Conservation (phyloP, 495 filamentous ascomycete genomes). For the Baudoinia panamericana region DNA sequence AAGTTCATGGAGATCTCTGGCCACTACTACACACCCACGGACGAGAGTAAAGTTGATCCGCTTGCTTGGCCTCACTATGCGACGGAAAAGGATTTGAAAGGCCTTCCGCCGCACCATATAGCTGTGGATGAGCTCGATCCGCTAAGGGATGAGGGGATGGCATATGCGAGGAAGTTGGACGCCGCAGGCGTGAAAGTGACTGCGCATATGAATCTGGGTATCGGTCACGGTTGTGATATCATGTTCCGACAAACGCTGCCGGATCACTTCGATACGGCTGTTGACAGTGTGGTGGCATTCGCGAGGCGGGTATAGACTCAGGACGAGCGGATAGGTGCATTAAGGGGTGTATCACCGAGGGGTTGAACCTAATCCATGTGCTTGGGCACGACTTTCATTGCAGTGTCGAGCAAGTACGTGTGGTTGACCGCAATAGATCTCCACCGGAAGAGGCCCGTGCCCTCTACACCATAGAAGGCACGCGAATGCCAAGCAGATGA, state of each 20-base stretch:
- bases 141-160: slow-evolving; percentile 17
- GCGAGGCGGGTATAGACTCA: slow-evolving; percentile 4
- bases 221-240: slow-evolving; percentile 7
- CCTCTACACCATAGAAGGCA: too few relatives aligned
- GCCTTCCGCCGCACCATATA: slow-evolving; percentile 12
- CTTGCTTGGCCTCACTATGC: slow-evolving; percentile 21
- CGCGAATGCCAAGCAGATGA: too few relatives aligned
- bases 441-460: too few relatives aligned
- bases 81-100: slow-evolving; percentile 13
- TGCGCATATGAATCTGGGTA: slow-evolving; percentile 13
- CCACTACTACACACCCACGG: slow-evolving; percentile 13
- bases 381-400: too few relatives aligned
- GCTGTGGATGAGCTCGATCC: slow-evolving; percentile 19
- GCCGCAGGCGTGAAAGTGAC: slow-evolving; percentile 11
- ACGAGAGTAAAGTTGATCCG: slow-evolving; percentile 8
- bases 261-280: background rate
- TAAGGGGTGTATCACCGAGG: too few relatives aligned
- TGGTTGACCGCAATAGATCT: too few relatives aligned
- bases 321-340: too few relatives aligned
- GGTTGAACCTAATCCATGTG: too few relatives aligned
- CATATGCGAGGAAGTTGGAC: slow-evolving; percentile 9
- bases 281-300: slow-evolving; percentile 7
- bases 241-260: slow-evolving; percentile 10
- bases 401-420: too few relatives aligned
- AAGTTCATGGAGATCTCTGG: slow-evolving; percentile 1